Conservation (phyloP, 176 grass and related monocot genomes). For the Oryza nivara region DNA sequence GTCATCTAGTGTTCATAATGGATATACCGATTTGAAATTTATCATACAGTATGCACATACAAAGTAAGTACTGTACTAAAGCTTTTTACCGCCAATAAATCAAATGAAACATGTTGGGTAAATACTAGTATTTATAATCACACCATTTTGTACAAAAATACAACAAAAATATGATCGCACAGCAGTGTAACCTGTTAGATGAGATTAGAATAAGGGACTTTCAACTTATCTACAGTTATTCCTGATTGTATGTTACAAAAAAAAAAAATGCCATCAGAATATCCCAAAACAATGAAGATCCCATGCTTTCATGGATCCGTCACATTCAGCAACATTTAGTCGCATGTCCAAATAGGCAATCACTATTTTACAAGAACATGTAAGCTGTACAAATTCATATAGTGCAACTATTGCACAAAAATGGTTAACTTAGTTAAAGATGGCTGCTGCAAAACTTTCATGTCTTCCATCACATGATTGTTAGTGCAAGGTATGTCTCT, state of each 20-base stretch:
- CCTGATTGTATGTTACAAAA: slow-evolving; percentile 37
- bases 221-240: slow-evolving; percentile 38
- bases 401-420: slow-evolving; percentile 4
- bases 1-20: too few relatives aligned
- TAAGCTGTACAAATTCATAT: slow-evolving; percentile 31
- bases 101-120: neutral
- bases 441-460: slow-evolving; percentile 23
- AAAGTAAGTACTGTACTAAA: neutral
- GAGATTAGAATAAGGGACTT: neutral
- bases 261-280: slow-evolving; percentile 21
- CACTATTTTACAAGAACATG: neutral
- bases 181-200: neutral
- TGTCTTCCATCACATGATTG: slow-evolving; percentile 18
- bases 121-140: neutral
- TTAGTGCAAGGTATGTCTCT: neutral
- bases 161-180: slow-evolving; percentile 26
- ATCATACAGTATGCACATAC: too few relatives aligned
- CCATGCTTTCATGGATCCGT: slow-evolving; percentile 23
- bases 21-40: too few relatives aligned
- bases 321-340: slow-evolving; percentile 18
- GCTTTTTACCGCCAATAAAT: neutral
- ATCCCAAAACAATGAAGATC: slow-evolving; percentile 7
- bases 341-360: neutral
- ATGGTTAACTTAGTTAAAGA: slow-evolving; percentile 37
- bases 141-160: neutral